Base-by-base conservation (phyloP, 2,329 filamentous ascomycete genomes). In the Elsinoe perseae region DNA sequence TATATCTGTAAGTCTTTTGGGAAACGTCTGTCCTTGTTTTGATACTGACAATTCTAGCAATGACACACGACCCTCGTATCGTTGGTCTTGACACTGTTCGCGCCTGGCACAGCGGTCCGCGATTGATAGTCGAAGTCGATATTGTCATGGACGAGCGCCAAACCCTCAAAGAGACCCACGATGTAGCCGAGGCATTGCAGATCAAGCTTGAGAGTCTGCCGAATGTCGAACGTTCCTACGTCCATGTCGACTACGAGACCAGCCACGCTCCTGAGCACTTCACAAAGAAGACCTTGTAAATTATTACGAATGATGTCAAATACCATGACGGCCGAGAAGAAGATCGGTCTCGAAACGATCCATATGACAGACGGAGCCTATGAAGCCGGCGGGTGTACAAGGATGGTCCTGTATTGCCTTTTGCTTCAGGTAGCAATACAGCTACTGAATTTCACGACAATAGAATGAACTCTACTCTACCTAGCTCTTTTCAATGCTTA, bases 211-310 rank as follows among this genome's bases (percentile, higher is more conserved):
- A 98, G 78, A 87, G 85, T 57, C 72, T 98, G 61, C 92, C 93
- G 0, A 86, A 95, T 68, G 85, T 97, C 8, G 93, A 97, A 78
- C 77, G 93, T 58, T 90, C 90, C 0, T 97, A 96, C 68, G 93
- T 97, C 18, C 93, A 98, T 70, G 91, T 96, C 16, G 93, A 98
- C 70, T 97, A 95, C 65, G 93, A 97, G 75, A 96, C 91, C 3
- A 90, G 86, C 16, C 93, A 97, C 71, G 91, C 93, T 70, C 92
- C 92, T 0, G 91, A 96, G 75, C 91, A 85, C 68, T 84, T 80
- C 61, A 69, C 82, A 68, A 85, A 85, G 69, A 85, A 85, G 72
- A 52, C 48, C 8, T 25, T 52, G 20, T 52, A 27, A 52, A 27
- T 6, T 5, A 52, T 25, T 14, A 34, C 16, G 18, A 34, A 52